phyloP scores from a whole-genome alignment of 192 early-diverging fungal genomes.

The Mortierella antarctica region DNA sequence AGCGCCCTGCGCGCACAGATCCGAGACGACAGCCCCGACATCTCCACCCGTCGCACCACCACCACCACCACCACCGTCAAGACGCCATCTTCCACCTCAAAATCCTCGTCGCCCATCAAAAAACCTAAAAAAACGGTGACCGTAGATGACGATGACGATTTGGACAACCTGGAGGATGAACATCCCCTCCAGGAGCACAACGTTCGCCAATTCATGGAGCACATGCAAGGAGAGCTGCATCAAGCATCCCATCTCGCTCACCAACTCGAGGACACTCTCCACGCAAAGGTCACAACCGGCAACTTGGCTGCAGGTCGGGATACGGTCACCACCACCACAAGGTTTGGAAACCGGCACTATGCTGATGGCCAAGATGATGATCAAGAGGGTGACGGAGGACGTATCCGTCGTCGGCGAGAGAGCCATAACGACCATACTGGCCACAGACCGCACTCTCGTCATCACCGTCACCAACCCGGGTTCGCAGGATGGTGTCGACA shows the following conservation, averaged over 20 bases:
- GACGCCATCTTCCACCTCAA: background rate
- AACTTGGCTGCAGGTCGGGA: background rate
- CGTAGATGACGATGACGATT: too few species aligned
- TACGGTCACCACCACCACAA: background rate
- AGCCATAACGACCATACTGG: background rate
- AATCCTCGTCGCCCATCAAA: background rate
- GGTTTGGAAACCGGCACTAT: background rate
- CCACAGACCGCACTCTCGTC: background rate
- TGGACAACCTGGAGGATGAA: slow-evolving; percentile 1
- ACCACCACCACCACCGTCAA: slow-evolving; percentile 3
- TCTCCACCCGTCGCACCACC: background rate
- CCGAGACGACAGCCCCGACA: slow-evolving; percentile 4
- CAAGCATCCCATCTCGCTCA: slow-evolving; percentile 8
- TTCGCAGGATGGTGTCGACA: background rate
- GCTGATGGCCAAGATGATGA: background rate
- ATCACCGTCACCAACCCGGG: slow-evolving; percentile 3
- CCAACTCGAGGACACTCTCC: slow-evolving; percentile 7
- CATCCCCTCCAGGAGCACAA: slow-evolving; percentile 2
- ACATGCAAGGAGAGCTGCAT: slow-evolving; percentile 13
- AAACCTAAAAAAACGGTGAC: background rate
- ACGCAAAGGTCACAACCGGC: slow-evolving; percentile 12
- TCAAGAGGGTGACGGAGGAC: background rate
- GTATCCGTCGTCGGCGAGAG: too few species aligned
- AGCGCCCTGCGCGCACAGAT: background rate
- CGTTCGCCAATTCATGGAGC: slow-evolving; percentile 16